Evolutionary conservation across 2,329 filamentous ascomycete genomes (phyloP).

Genomic region (Colletotrichum horii): DNA sequence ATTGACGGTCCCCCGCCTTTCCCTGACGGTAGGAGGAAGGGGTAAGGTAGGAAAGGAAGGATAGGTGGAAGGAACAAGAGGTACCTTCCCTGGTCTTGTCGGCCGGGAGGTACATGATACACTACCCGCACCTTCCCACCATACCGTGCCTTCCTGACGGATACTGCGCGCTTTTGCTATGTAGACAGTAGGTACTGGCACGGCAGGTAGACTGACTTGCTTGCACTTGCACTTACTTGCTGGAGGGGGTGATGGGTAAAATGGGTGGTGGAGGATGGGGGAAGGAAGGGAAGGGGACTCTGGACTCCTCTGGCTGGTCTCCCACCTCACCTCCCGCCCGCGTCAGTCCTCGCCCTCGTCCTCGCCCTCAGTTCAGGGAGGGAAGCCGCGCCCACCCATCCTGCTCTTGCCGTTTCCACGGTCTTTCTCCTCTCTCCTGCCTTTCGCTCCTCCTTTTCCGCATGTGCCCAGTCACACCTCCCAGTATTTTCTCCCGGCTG

Average conservation of each 20-base stretch:
- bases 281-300: slow-evolving; percentile 9
- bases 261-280: neutral
- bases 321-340: neutral
- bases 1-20: neutral
- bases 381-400: slow-evolving; percentile 17
- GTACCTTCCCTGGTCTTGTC: slow-evolving; percentile 4
- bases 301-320: neutral
- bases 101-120: neutral
- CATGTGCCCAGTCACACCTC: neutral
- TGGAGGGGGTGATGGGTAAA: neutral
- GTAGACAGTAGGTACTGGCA: neutral
- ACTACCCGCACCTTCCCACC: neutral
- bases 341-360: neutral
- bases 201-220: neutral
- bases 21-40: neutral
- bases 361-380: slow-evolving; percentile 9
- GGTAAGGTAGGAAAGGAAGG: neutral
- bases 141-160: slow-evolving; percentile 10
- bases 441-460: neutral
- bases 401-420: neutral
- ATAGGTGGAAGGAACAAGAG: neutral
- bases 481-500: neutral
- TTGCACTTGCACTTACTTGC: neutral
- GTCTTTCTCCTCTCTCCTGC: slow-evolving; percentile 6
- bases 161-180: neutral